phyloP scores from a whole-genome alignment of 768 basidiomycete species.

The Tylopilus intermedius region DNA sequence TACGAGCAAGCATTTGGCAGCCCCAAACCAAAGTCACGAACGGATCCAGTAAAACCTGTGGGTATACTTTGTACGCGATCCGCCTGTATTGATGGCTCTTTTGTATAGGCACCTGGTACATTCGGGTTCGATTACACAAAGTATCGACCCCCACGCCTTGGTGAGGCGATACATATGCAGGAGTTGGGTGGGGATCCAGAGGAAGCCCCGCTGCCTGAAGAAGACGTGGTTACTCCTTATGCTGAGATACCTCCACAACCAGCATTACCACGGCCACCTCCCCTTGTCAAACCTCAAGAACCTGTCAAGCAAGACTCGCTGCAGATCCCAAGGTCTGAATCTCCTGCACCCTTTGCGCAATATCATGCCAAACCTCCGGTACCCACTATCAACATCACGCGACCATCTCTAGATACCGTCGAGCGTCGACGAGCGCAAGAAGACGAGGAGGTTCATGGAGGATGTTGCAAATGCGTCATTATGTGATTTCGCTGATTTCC shows the following conservation, averaged over 20 bases:
- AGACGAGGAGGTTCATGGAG: conserved; percentile 45
- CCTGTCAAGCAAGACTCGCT: conserved; percentile 24
- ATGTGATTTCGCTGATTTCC: conserved; percentile 53
- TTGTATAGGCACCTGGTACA: conserved; percentile 67
- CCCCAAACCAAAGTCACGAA: conserved; percentile 47
- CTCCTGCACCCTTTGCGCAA: conserved; percentile 62
- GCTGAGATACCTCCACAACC: conserved; percentile 7
- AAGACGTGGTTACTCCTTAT: neutral
- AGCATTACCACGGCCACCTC: conserved; percentile 4
- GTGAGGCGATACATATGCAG: conserved; percentile 54
- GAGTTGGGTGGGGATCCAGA: conserved; percentile 53
- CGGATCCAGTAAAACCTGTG: conserved; percentile 52
- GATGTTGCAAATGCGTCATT: conserved; percentile 78
- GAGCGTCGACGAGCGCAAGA: conserved; percentile 27
- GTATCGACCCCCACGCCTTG: conserved; percentile 47
- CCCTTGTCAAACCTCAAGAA: conserved; percentile 29
- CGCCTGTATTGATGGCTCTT: conserved; percentile 2
- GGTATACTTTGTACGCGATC: conserved; percentile 21
- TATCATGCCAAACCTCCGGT: conserved; percentile 35
- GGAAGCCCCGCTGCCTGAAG: conserved; percentile 16
- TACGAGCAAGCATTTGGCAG: conserved; percentile 70
- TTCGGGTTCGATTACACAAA: conserved; percentile 77
- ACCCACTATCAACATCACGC: conserved; percentile 31
- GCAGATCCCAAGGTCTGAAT: conserved; percentile 32
- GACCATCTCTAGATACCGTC: conserved; percentile 24